phyloP scores from a whole-genome alignment of 2,329 filamentous ascomycete genomes.

The Diaporthe batatas region DNA sequence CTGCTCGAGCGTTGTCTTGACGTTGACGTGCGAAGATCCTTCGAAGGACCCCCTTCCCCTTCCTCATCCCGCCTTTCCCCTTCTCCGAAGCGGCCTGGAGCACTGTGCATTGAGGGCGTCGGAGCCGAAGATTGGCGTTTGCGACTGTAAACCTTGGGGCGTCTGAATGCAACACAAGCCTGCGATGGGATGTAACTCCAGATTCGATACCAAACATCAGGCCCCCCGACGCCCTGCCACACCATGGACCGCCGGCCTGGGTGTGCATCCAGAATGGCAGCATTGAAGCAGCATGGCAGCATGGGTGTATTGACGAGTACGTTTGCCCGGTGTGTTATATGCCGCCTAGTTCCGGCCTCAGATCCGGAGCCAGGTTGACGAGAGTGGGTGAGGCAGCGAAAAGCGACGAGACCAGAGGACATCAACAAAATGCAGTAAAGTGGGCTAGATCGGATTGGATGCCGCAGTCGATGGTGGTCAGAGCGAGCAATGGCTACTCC shows the following conservation, averaged over 20 bases:
- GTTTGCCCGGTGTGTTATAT: not conserved
- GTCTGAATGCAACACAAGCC: conserved; percentile 31
- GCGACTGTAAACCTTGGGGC: conserved; percentile 26
- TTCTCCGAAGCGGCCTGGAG: conserved; percentile 10
- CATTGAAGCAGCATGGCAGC: not conserved
- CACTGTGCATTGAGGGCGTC: conserved; percentile 23
- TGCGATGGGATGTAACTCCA: conserved; percentile 34
- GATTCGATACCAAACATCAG: conserved; percentile 34
- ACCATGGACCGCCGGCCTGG: conserved; percentile 4
- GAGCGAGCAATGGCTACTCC: conserved; percentile 28
- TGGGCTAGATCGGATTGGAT: conserved; percentile 25
- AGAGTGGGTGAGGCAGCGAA: not conserved
- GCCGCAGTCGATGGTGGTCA: conserved; percentile 20
- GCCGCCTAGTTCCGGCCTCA: not conserved
- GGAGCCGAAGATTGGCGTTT: conserved; percentile 31
- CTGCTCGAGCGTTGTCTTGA: conserved; percentile 18
- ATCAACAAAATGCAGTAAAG: not conserved
- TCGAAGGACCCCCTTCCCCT: not conserved
- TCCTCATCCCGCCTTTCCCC: no score
- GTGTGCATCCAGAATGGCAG: not conserved
- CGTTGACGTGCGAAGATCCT: conserved; percentile 21
- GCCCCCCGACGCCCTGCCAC: conserved; percentile 15
- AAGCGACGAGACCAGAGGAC: not conserved
- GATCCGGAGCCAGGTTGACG: not conserved
- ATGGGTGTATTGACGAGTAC: not conserved